A percentile compares a stretch with the other conserved stretches of the same genome.
These are phyloP conservation scores for Psilocybe azurescens DNA, from an alignment of 768 basidiomycete genomes.

Conservation along the genomic window DNA sequence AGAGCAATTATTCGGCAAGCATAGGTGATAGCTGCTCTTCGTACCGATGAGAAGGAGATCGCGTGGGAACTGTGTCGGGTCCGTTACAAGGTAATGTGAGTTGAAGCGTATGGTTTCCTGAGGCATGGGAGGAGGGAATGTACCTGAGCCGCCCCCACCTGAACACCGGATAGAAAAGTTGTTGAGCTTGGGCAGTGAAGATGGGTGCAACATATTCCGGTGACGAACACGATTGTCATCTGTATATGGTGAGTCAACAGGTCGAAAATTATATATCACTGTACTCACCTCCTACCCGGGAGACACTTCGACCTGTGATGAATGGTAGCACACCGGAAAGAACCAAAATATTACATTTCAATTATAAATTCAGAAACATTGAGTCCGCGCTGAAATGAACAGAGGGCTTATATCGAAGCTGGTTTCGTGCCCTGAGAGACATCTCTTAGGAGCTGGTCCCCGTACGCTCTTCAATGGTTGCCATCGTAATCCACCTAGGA, in stretches of 20 bases:
- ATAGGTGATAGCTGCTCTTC: too few species aligned
- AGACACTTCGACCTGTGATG: slow-evolving; percentile 11
- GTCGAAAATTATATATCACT: background rate
- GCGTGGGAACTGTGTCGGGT: too few species aligned
- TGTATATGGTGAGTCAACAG: background rate
- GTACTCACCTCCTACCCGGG: slow-evolving; percentile 15
- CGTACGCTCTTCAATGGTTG: slow-evolving; percentile 13
- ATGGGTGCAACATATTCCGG: slow-evolving; percentile 9
- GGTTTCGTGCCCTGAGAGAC: slow-evolving; percentile 11
- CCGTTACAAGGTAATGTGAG: background rate
- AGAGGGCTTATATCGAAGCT: slow-evolving; percentile 4
- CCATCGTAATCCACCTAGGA: slow-evolving; percentile 10
- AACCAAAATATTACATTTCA: slow-evolving; percentile 13
- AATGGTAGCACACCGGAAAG: slow-evolving; percentile 10
- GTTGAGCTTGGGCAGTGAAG: slow-evolving; percentile 14
- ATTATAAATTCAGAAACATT: background rate
- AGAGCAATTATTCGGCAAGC: too few species aligned
- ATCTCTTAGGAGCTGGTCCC: slow-evolving; percentile 2
- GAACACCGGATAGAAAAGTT: slow-evolving; percentile 12
- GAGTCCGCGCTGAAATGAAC: background rate
- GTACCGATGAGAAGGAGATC: too few species aligned
- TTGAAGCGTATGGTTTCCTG: background rate
- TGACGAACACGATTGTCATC: slow-evolving; percentile 15
- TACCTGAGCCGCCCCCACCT: slow-evolving; percentile 14
- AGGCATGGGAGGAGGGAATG: background rate